Percentiles rank a stretch among this genome's conserved stretches.
Conservation (phyloP, 108 stramenopile genomes). For the Craspedostauros australis region DNA sequence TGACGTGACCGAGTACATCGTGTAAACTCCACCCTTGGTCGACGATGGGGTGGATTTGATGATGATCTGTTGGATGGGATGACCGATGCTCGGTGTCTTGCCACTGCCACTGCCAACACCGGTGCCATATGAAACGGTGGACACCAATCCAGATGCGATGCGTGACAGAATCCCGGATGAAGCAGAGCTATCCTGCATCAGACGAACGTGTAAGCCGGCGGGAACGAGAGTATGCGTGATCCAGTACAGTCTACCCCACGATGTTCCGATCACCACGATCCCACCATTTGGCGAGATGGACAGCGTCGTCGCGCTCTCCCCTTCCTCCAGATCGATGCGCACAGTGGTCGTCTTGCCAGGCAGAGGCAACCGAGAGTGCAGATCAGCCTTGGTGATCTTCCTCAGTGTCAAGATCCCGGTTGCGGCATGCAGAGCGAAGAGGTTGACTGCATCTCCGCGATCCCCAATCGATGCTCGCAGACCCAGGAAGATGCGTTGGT, state of each 20-base stretch:
- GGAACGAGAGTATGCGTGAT: conserved; percentile 25
- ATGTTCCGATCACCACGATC: conserved; percentile 18
- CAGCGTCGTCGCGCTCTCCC: not conserved
- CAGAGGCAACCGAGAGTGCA: not conserved
- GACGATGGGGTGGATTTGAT: no score
- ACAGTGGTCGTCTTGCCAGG: not conserved
- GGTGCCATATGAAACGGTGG: no score
- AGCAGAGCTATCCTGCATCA: conserved; percentile 10
- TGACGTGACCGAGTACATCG: no score
- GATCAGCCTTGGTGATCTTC: conserved; percentile 4
- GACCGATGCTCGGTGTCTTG: no score
- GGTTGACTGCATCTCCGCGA: conserved; percentile 6
- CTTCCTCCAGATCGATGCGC: no score
- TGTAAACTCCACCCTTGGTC: no score
- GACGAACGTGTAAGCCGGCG: conserved; percentile 16
- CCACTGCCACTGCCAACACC: no score
- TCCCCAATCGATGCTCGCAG: no score
- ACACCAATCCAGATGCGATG: no score
- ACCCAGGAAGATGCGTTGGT: no score
- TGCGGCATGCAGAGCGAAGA: conserved; percentile 1
- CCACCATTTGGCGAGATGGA: not conserved
- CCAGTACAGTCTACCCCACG: conserved; percentile 20
- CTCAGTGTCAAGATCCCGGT: conserved; percentile 2
- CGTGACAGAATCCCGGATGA: conserved; percentile 13
- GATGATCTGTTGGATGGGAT: no score